These are phyloP conservation scores for Skeletonema marinoi DNA, from an alignment of 108 stramenopile genomes.

Conservation along the genomic window DNA sequence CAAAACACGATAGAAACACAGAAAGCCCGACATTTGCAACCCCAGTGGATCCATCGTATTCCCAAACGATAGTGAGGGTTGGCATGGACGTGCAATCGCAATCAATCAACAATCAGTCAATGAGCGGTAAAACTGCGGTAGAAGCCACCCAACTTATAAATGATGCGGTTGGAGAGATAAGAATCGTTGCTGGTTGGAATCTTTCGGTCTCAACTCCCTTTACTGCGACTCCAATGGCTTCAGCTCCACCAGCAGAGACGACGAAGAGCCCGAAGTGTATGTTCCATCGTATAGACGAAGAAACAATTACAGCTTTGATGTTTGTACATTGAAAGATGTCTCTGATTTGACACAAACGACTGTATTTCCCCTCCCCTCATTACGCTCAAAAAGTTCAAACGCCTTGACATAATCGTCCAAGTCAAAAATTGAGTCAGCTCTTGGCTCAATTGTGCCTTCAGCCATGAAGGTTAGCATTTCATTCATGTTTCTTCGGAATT, in stretches of 20 bases:
- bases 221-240: background rate
- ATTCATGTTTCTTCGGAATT: conserved; percentile 57
- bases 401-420: conserved; percentile 55
- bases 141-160: background rate
- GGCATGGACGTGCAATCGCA: background rate
- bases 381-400: conserved; percentile 71
- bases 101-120: background rate
- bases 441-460: conserved; percentile 55
- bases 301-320: background rate
- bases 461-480: conserved; percentile 59
- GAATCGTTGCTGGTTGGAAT: background rate
- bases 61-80: background rate
- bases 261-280: background rate
- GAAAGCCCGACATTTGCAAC: too few species aligned
- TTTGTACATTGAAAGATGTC: background rate
- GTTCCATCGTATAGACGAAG: background rate
- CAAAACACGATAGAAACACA: too few species aligned
- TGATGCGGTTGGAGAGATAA: background rate
- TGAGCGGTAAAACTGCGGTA: background rate
- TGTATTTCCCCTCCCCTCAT: conserved; percentile 61
- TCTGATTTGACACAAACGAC: conserved; percentile 42
- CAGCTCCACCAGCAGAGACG: background rate
- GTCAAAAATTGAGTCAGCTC: conserved; percentile 62
- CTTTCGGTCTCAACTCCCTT: background rate
- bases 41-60: background rate